Conservation (phyloP, 441 rosid species). For the Brassica balearica region DNA sequence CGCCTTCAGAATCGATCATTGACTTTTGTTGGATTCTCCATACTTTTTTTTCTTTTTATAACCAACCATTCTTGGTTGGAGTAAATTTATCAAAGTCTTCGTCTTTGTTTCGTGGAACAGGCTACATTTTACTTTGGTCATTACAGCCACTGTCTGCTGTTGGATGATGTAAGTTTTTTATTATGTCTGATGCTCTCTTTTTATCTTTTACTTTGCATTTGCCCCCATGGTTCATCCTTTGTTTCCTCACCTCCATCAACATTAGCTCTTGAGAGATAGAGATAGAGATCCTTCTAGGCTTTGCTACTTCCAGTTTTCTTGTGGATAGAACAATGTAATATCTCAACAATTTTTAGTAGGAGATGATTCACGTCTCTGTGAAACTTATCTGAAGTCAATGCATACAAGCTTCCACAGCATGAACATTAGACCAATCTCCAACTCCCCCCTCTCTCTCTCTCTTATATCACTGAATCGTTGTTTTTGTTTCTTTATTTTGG, state of each 20-base stretch:
- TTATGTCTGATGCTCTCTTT: not conserved
- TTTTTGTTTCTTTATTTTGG: not conserved
- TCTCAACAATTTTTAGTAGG: not conserved
- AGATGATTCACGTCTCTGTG: not conserved
- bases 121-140: constrained; percentile 77
- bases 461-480: constrained; percentile 7
- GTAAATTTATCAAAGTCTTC: too few species aligned
- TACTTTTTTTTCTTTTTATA: too few species aligned
- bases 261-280: not conserved
- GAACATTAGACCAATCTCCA: constrained; percentile 6
- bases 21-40: too few species aligned
- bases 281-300: constrained; percentile 13
- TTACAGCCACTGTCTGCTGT: constrained; percentile 88
- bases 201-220: too few species aligned
- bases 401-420: not conserved
- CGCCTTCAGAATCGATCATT: too few species aligned
- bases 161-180: constrained; percentile 88
- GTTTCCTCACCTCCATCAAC: constrained; percentile 1
- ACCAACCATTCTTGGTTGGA: too few species aligned
- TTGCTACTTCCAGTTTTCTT: not conserved
- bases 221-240: not conserved
- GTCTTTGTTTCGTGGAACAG: constrained; percentile 49
- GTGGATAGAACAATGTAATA: not conserved
- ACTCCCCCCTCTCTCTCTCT: not conserved
- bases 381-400: not conserved